Evolutionary conservation across 2,329 filamentous ascomycete genomes (phyloP).

Genomic region (Aspergillus fischeri): DNA sequence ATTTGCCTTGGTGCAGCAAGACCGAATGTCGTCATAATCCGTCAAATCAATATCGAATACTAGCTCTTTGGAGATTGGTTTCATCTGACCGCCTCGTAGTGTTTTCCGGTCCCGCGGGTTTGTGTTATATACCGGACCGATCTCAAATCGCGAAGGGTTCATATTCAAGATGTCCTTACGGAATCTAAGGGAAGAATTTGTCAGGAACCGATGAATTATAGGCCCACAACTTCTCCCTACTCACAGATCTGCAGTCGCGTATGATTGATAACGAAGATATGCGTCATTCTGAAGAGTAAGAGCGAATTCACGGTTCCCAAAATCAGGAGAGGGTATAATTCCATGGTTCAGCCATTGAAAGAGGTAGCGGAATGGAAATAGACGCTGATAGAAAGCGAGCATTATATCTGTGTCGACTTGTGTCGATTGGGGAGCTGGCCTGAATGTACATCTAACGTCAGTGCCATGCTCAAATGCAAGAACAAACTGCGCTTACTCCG

Average conservation of each 20-base stretch:
- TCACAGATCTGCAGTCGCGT: conserved; percentile 61
- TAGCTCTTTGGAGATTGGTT: conserved; percentile 83
- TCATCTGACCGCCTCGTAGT: conserved; percentile 72
- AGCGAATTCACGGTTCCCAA: conserved; percentile 90
- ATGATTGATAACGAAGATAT: conserved; percentile 88
- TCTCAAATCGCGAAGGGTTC: conserved; percentile 93
- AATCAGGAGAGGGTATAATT: conserved; percentile 78
- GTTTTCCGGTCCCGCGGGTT: conserved; percentile 93
- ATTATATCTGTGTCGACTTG: conserved; percentile 76
- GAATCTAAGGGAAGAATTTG: conserved; percentile 51
- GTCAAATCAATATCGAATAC: conserved; percentile 99
- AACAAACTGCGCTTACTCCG: conserved; percentile 29
- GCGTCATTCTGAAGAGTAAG: conserved; percentile 91
- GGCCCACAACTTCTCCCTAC: conserved; percentile 12
- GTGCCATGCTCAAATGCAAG: neutral
- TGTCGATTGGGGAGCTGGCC: conserved; percentile 36
- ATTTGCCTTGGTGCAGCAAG: conserved; percentile 87
- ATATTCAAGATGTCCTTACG: conserved; percentile 86
- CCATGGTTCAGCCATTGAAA: conserved; percentile 99
- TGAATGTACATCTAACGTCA: conserved; percentile 19
- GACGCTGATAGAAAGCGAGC: conserved; percentile 88
- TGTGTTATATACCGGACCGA: conserved; percentile 91
- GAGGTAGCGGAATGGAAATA: conserved; percentile 90
- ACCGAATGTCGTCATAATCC: conserved; percentile 95
- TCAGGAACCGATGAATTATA: neutral